A percentile compares a stretch with the other conserved stretches of the same genome.
phyloP scores from a whole-genome alignment of 257 asterid genomes.

The Solanum appendiculatum region DNA sequence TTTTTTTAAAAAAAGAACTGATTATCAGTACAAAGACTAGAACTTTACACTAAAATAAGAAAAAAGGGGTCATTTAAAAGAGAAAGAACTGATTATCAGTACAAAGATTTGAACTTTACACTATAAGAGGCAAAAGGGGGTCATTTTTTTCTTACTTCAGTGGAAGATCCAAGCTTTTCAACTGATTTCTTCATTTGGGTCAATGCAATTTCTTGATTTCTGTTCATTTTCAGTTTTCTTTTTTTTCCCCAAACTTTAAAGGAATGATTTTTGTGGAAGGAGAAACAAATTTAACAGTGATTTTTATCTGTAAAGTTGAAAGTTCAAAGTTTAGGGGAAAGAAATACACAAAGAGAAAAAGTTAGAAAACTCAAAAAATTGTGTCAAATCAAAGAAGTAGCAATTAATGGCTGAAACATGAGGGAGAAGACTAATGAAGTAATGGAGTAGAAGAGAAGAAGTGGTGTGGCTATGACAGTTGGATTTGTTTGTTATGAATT shows the following conservation, averaged over 20 bases:
- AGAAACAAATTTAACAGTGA: not conserved
- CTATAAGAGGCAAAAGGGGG: not conserved
- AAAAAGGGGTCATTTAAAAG: not conserved
- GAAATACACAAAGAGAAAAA: not conserved
- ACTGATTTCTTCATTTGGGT: conserved; percentile 57
- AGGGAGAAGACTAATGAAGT: not conserved
- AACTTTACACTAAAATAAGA: not conserved
- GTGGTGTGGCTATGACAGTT: not conserved
- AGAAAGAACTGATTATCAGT: not conserved
- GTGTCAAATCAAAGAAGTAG: not conserved
- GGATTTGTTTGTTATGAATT: not conserved
- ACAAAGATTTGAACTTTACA: not conserved
- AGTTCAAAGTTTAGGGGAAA: not conserved
- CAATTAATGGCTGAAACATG: not conserved
- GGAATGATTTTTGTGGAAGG: not conserved
- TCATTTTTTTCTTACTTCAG: conserved; percentile 24
- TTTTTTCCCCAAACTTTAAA: not conserved
- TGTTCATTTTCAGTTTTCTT: conserved; percentile 14
- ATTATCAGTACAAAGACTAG: not conserved
- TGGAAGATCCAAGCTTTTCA: conserved; percentile 53
- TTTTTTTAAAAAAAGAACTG: not conserved
- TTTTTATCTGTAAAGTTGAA: not conserved
- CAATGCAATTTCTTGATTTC: conserved; percentile 23
- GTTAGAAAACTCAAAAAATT: not conserved
- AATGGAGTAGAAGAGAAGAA: not conserved